phyloP scores from a whole-genome alignment of 495 filamentous ascomycete species.

The Saxophila tyrrhenica region DNA sequence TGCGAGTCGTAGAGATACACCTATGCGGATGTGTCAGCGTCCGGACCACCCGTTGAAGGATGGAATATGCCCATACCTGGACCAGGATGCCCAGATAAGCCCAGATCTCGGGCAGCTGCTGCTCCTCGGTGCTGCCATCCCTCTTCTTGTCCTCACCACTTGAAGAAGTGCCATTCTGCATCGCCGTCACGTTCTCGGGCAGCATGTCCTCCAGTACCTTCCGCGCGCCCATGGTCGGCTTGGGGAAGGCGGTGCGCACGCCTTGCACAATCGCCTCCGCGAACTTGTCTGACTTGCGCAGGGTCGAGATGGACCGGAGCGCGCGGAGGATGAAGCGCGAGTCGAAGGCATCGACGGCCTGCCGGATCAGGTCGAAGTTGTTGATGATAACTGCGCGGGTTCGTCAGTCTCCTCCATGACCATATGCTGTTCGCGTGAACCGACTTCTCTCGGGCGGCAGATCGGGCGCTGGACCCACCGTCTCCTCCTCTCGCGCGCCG shows the following conservation, averaged over 20 bases:
- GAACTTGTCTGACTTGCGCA: conserved; percentile 66
- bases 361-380: conserved; percentile 83
- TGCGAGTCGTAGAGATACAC: conserved; percentile 82
- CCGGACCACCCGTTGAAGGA: no score
- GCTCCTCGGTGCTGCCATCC: conserved; percentile 7
- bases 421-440: conserved; percentile 5
- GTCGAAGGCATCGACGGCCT: conserved; percentile 88
- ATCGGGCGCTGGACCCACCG: conserved; percentile 10
- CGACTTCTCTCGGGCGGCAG: conserved; percentile 14
- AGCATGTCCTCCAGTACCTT: conserved; percentile 17
- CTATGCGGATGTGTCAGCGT: conserved; percentile 40
- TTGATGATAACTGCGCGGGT: conserved; percentile 80
- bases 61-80: no score
- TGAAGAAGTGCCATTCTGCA: neutral
- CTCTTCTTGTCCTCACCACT: neutral
- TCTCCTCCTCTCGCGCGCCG: conserved; percentile 13
- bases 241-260: conserved; percentile 16
- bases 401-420: no score
- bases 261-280: conserved; percentile 6
- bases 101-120: conserved; percentile 62
- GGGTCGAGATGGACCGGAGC: conserved; percentile 84
- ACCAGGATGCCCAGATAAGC: conserved; percentile 76
- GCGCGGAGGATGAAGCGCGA: conserved; percentile 87
- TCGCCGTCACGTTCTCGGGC: neutral
- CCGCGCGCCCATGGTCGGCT: conserved; percentile 10